Percentiles rank a stretch among this genome's conserved stretches.
Conservation (phyloP, 2,329 filamentous ascomycete species). For the Fusarium robinianum region DNA sequence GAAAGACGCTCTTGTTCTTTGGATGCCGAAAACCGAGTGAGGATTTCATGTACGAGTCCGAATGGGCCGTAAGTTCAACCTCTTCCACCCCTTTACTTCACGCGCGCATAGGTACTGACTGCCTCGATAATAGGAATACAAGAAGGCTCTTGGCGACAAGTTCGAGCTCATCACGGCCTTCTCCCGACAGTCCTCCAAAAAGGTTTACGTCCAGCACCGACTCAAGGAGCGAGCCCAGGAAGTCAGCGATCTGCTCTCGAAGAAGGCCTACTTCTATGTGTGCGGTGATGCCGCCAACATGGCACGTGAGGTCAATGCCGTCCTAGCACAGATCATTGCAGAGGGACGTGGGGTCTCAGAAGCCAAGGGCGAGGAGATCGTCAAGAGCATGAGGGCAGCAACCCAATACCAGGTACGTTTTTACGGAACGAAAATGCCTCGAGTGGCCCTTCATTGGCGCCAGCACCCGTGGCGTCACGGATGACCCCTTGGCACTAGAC, state of each 20-base stretch:
- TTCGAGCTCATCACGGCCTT: slow-evolving; percentile 93
- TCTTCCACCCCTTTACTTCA: too few species aligned
- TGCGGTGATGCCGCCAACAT: slow-evolving; percentile 98
- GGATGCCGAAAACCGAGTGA: slow-evolving; percentile 87
- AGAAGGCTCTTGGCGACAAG: slow-evolving; percentile 80
- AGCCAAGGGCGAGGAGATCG: slow-evolving; percentile 90
- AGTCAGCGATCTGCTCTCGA: slow-evolving; percentile 81
- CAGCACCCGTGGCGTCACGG: not conserved
- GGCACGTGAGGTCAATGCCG: slow-evolving; percentile 88
- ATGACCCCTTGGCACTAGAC: slow-evolving; percentile 1
- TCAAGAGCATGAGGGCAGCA: slow-evolving; percentile 92
- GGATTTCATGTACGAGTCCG: slow-evolving; percentile 88
- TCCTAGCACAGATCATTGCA: slow-evolving; percentile 85
- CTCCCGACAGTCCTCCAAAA: slow-evolving; percentile 83
- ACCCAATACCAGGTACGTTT: slow-evolving; percentile 89
- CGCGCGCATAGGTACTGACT: slow-evolving; percentile 23
- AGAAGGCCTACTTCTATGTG: slow-evolving; percentile 95
- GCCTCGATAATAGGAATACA: slow-evolving; percentile 70
- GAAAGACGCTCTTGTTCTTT: slow-evolving; percentile 90
- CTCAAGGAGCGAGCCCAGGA: slow-evolving; percentile 82
- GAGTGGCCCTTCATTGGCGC: not conserved
- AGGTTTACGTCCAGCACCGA: slow-evolving; percentile 96
- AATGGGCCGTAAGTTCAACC: slow-evolving; percentile 78
- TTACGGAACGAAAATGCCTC: not conserved
- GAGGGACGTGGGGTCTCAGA: slow-evolving; percentile 81